Percentiles rank a stretch among this genome's conserved stretches.
phyloP scores from a whole-genome alignment of 768 basidiomycete genomes.

The Dictyophora rubrovolvata region DNA sequence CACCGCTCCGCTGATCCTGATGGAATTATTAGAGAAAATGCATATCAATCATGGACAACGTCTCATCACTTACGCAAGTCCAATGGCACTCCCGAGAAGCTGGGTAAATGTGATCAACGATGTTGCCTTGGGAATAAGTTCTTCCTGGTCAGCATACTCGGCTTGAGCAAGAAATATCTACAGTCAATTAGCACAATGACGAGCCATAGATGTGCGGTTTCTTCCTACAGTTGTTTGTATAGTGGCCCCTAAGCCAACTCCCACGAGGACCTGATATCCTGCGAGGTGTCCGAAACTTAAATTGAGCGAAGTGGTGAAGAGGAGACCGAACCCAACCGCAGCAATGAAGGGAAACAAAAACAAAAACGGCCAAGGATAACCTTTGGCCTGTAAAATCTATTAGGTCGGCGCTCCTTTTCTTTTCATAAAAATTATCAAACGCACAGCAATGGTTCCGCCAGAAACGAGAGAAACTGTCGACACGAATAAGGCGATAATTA shows the following conservation, averaged over 20 bases:
- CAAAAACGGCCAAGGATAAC: conserved; percentile 25
- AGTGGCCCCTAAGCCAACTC: conserved; percentile 25
- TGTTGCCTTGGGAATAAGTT: conserved; percentile 18
- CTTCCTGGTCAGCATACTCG: conserved; percentile 15
- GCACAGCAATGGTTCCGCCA: conserved; percentile 20
- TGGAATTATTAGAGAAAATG: not conserved
- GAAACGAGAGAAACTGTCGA: conserved; percentile 14
- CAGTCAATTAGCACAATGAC: conserved; percentile 10
- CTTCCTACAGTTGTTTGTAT: conserved; percentile 22
- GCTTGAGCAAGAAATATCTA: conserved; percentile 16
- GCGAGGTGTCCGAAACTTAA: conserved; percentile 19
- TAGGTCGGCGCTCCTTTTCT: not conserved
- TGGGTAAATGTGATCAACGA: conserved; percentile 15
- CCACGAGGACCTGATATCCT: conserved; percentile 30
- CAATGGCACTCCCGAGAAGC: not conserved
- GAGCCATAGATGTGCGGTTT: conserved; percentile 13
- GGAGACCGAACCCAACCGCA: conserved; percentile 26
- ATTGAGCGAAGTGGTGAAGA: conserved; percentile 23
- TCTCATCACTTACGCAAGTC: not conserved
- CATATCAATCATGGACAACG: too few relatives aligned
- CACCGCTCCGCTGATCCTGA: not conserved
- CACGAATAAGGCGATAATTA: not conserved
- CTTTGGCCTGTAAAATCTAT: conserved; percentile 12
- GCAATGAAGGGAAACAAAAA: conserved; percentile 22
- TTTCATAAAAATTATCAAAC: not conserved